Base-by-base conservation (phyloP, 345 rosid species). In the Ailanthus altissimus region DNA sequence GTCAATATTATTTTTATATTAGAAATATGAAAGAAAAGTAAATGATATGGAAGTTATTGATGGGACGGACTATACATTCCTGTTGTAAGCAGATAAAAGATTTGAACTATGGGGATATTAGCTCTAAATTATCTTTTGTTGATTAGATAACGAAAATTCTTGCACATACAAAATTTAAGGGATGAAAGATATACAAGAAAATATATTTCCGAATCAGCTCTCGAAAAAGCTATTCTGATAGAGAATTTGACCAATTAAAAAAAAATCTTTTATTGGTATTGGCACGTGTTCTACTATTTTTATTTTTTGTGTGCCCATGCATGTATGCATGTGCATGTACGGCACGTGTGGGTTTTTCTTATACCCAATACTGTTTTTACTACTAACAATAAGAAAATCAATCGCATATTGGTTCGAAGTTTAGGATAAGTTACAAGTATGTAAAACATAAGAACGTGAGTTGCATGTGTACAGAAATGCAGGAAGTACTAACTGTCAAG, bases 401-500 rank as follows among this genome's bases (percentile, higher is more conserved):
- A 43, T 45, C 18, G 46, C 5, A 5, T 45, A 0, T 67, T 18
- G 12, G 11, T 67, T 67, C 18, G 13, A 11, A 42, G n/a, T n/a
- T 36, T 51, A n/a, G 5, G 10, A 14, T 36, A 32, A 67, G 5
- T 32, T 7, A 72, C 18, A 42, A 36, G 40, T 5, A 54, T 5
- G 25, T 26, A n/a, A 75, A 28, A n/a, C 38, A 53, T 61, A 75
- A 76, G 18, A 78, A 65, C 79, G 82, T 81, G 84, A 73, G 25
- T 42, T 59, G 42, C 66, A 64, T 51, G 72, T 72, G 61, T 60
- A 26, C 45, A 78, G 67, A 72, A 64, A 67, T 74, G 83, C 81
- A 82, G 78, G 66, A 57, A 20, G 72, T 60, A 79, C 87, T 58
- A 60, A 92, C 98, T 93, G 91, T 83, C 54, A 94, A 68, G 66